Conservation (phyloP, 2,329 filamentous ascomycete species). For the Ceratocystis lukuohia region DNA sequence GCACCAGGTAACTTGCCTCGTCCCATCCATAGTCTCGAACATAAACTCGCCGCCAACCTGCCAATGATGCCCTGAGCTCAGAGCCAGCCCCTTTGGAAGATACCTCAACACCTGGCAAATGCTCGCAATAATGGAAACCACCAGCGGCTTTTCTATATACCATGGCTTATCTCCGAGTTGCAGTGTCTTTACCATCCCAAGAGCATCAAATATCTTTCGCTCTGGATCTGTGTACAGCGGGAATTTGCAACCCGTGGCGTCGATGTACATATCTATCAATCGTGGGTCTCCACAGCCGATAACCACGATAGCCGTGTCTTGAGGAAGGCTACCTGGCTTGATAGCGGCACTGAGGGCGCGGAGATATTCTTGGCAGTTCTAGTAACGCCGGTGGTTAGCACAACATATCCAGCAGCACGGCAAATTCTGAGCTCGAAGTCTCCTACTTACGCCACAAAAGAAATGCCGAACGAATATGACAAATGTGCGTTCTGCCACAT, state of each 20-base stretch:
- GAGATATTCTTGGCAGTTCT: slow-evolving; percentile 69
- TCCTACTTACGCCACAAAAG: slow-evolving; percentile 56
- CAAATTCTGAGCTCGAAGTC: not conserved
- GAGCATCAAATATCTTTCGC: slow-evolving; percentile 47
- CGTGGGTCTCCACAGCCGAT: slow-evolving; percentile 59
- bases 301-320: slow-evolving; percentile 51
- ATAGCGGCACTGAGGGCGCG: slow-evolving; percentile 47
- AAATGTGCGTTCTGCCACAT: slow-evolving; percentile 44
- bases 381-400: slow-evolving; percentile 1
- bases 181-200: slow-evolving; percentile 56
- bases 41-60: slow-evolving; percentile 69
- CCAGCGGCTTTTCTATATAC: slow-evolving; percentile 47
- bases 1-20: slow-evolving; percentile 61
- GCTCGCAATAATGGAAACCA: slow-evolving; percentile 37
- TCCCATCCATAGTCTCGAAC: slow-evolving; percentile 43
- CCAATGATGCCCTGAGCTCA: slow-evolving; percentile 50
- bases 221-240: slow-evolving; percentile 68
- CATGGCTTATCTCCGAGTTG: slow-evolving; percentile 45
- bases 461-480: slow-evolving; percentile 68
- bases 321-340: slow-evolving; percentile 36
- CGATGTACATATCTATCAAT: slow-evolving; percentile 53
- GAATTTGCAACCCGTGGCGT: slow-evolving; percentile 51
- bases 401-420: not conserved
- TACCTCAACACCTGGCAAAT: slow-evolving; percentile 48
- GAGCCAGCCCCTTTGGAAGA: slow-evolving; percentile 42